phyloP scores from a whole-genome alignment of 345 rosid species.

The Rubroshorea leprosula region DNA sequence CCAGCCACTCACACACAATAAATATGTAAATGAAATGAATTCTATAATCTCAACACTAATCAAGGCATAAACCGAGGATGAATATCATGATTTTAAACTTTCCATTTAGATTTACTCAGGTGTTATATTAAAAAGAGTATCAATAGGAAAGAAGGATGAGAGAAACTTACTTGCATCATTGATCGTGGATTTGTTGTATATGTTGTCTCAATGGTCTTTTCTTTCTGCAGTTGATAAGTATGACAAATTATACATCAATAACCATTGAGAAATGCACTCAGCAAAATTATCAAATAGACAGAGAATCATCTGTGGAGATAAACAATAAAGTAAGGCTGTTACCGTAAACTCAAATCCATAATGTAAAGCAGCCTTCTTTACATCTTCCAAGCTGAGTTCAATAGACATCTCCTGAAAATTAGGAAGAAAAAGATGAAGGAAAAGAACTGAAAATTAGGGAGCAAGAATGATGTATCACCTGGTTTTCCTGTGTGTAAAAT shows the following conservation, averaged over 20 bases:
- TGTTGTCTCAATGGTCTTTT: constrained; percentile 72
- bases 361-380: constrained; percentile 66
- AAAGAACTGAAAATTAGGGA: not conserved
- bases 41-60: too few species aligned
- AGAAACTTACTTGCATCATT: constrained; percentile 85
- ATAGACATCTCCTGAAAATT: constrained; percentile 84
- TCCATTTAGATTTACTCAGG: not conserved
- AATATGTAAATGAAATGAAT: too few species aligned
- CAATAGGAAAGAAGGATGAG: not conserved
- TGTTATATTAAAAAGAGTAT: not conserved
- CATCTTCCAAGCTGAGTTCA: constrained; percentile 92
- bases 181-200: constrained; percentile 77
- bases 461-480: not conserved
- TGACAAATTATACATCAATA: not conserved
- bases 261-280: not conserved
- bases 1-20: too few species aligned
- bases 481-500: not conserved
- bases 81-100: not conserved
- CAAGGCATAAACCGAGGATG: too few species aligned
- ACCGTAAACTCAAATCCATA: constrained; percentile 82
- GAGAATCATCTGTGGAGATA: not conserved
- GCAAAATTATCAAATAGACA: not conserved
- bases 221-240: constrained; percentile 49
- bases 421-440: constrained; percentile 1
- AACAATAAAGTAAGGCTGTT: constrained; percentile 3